phyloP scores from a whole-genome alignment of 148 eudicot species.

The Cornus florida region DNA sequence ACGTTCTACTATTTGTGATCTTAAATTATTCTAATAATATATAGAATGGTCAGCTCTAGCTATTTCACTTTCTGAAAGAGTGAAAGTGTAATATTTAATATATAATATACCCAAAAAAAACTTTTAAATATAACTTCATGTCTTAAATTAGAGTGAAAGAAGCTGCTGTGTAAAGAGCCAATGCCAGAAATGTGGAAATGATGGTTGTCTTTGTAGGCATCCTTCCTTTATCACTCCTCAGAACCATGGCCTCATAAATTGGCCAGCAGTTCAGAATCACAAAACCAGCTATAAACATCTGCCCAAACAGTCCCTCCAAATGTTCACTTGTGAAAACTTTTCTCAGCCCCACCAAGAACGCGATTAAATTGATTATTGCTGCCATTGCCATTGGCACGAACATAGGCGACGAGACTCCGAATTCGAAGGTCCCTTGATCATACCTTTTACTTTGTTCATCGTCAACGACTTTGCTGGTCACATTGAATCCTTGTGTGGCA shows the following conservation, averaged over 20 bases:
- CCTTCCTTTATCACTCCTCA: slow-evolving; percentile 66
- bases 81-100: too few relatives aligned
- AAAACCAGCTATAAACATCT: slow-evolving; percentile 56
- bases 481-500: slow-evolving; percentile 32
- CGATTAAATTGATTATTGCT: slow-evolving; percentile 39
- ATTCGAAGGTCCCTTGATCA: slow-evolving; percentile 55
- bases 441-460: slow-evolving; percentile 46
- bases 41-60: too few relatives aligned
- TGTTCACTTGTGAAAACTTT: slow-evolving; percentile 7
- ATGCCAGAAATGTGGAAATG: slow-evolving; percentile 30
- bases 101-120: too few relatives aligned
- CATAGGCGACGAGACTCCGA: slow-evolving; percentile 54
- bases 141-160: not conserved
- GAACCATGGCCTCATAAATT: slow-evolving; percentile 54
- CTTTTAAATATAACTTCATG: not conserved
- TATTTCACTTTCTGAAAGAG: too few relatives aligned
- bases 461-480: slow-evolving; percentile 56
- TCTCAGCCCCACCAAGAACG: slow-evolving; percentile 34
- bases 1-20: too few relatives aligned
- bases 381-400: slow-evolving; percentile 49
- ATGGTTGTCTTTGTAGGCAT: slow-evolving; percentile 55
- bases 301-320: slow-evolving; percentile 33
- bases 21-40: too few relatives aligned
- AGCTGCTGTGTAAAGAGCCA: slow-evolving; percentile 22
- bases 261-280: slow-evolving; percentile 65